Conservation (phyloP, 2,329 filamentous ascomycete species). For the Ploettnerulaceae sp. region DNA sequence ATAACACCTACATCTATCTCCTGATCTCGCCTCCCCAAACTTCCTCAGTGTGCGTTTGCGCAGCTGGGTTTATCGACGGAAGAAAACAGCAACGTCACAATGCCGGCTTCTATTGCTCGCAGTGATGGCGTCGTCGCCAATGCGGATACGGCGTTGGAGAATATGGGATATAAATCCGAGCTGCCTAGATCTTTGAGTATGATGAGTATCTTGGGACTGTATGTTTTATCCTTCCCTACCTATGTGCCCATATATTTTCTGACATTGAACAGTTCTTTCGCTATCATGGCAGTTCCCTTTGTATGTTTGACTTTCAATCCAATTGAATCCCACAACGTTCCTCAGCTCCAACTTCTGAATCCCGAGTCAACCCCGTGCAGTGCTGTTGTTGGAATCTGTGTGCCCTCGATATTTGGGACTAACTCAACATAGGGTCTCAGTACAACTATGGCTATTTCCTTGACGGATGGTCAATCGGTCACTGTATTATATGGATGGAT, state of each 20-base stretch:
- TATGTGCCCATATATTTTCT: conserved; percentile 13
- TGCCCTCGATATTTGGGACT: not conserved
- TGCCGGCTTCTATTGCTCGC: conserved; percentile 7
- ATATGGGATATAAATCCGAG: conserved; percentile 62
- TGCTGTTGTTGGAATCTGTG: not conserved
- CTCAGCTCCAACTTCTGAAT: no score
- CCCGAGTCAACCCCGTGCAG: not conserved
- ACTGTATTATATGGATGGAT: conserved; percentile 69
- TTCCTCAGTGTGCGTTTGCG: not conserved
- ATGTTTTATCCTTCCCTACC: conserved; percentile 10
- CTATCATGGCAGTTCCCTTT: conserved; percentile 60
- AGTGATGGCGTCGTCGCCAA: conserved; percentile 18
- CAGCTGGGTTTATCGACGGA: no score
- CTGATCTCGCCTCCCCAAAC: not conserved
- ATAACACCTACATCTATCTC: no score
- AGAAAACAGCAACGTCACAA: not conserved
- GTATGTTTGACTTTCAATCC: conserved; percentile 8
- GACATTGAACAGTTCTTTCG: conserved; percentile 49
- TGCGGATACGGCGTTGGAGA: conserved; percentile 20
- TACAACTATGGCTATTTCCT: conserved; percentile 63
- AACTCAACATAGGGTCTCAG: conserved; percentile 46
- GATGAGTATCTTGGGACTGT: conserved; percentile 59
- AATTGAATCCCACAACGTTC: no score
- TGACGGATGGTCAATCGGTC: conserved; percentile 63
- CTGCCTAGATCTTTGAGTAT: conserved; percentile 63